A percentile compares a stretch with the other conserved stretches of the same genome.
Conservation (phyloP, 768 basidiomycete genomes). For the Leccinum longicurvipes region DNA sequence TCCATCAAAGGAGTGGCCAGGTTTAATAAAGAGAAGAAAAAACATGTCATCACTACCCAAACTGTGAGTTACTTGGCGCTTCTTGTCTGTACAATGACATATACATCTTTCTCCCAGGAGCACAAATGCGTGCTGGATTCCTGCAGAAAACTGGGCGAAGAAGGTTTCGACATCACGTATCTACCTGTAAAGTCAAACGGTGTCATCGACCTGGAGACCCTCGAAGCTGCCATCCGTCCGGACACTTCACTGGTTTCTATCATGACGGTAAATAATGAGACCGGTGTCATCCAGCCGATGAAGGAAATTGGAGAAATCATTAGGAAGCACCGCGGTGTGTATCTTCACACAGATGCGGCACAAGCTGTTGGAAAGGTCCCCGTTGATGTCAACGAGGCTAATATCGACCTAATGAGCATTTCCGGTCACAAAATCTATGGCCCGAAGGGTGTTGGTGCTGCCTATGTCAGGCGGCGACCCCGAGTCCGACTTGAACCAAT, state of each 20-base stretch:
- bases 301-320: conserved; percentile 89
- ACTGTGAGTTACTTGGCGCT: conserved; percentile 53
- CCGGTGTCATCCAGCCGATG: conserved; percentile 95
- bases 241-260: conserved; percentile 94
- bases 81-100: neutral
- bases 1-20: conserved; percentile 93
- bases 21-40: conserved; percentile 92
- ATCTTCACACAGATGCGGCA: conserved; percentile 97
- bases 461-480: conserved; percentile 90
- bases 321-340: conserved; percentile 83
- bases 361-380: conserved; percentile 93
- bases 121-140: conserved; percentile 99
- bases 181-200: conserved; percentile 91
- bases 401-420: conserved; percentile 93
- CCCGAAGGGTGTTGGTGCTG: conserved; percentile 93
- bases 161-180: conserved; percentile 97
- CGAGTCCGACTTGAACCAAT: conserved; percentile 94
- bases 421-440: conserved; percentile 98
- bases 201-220: conserved; percentile 68
- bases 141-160: conserved; percentile 90
- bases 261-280: conserved; percentile 99
- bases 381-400: conserved; percentile 91
- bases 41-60: conserved; percentile 91
- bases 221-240: conserved; percentile 87
- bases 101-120: conserved; percentile 51